These are phyloP conservation scores for Quercus suber DNA, from an alignment of 306 rosid species.

Conservation along the genomic window DNA sequence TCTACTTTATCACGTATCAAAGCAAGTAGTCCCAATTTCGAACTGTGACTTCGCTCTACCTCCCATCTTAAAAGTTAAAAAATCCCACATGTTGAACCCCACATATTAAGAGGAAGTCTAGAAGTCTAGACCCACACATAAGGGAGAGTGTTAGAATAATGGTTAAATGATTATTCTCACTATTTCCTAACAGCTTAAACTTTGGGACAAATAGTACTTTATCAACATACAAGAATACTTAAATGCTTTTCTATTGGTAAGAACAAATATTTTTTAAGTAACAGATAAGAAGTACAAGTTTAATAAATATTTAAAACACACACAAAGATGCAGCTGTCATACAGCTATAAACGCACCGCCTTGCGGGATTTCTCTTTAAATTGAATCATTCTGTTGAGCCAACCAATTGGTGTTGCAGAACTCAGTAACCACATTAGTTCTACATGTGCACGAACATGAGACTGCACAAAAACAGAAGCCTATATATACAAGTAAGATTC, in stretches of 20 bases:
- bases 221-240: background rate
- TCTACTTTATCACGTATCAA: too few relatives aligned
- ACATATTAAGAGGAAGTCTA: too few relatives aligned
- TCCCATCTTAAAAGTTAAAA: too few relatives aligned
- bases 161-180: too few relatives aligned
- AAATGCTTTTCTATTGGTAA: too few relatives aligned
- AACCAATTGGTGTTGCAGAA: slow-evolving; percentile 84
- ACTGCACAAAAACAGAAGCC: slow-evolving; percentile 97
- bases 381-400: slow-evolving; percentile 95
- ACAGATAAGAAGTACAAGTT: background rate
- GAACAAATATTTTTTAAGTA: background rate
- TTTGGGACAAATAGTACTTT: too few relatives aligned
- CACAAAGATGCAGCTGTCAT: slow-evolving; percentile 36
- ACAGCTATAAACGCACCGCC: slow-evolving; percentile 81
- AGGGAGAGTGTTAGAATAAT: too few relatives aligned
- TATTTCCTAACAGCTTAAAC: too few relatives aligned
- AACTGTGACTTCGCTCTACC: too few relatives aligned
- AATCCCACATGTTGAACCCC: too few relatives aligned
- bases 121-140: too few relatives aligned
- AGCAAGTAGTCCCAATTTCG: too few relatives aligned
- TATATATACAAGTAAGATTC: slow-evolving; percentile 34
- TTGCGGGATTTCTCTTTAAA: slow-evolving; percentile 96
- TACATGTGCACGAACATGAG: slow-evolving; percentile 94
- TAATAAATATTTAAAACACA: slow-evolving; percentile 21
- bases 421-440: slow-evolving; percentile 97